Evolutionary conservation across 352 stramenopile species (phyloP).

Genomic region (Phytophthora fragariae): DNA sequence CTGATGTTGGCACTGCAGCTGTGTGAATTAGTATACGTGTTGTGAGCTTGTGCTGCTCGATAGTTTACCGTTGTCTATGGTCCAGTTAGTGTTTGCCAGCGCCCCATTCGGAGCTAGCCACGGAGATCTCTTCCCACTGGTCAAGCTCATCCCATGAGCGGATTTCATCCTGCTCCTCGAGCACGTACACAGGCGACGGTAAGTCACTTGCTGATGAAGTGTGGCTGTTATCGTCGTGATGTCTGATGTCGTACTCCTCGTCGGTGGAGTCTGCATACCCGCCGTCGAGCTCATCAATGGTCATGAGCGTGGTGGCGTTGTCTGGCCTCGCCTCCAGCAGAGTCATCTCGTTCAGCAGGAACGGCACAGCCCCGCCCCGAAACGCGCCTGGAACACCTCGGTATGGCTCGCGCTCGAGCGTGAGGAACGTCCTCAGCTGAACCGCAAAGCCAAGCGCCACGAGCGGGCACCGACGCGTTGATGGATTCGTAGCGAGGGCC

Average conservation of each 20-base stretch:
- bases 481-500: constrained; percentile 56
- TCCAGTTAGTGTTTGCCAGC: constrained; percentile 5
- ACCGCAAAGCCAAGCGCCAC: constrained; percentile 59
- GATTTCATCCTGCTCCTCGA: constrained; percentile 43
- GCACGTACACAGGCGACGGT: constrained; percentile 30
- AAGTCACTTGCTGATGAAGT: constrained; percentile 34
- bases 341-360: constrained; percentile 53
- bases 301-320: constrained; percentile 61
- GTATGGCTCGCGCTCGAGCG: constrained; percentile 56
- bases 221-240: constrained; percentile 18
- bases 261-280: constrained; percentile 21
- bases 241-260: constrained; percentile 41
- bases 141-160: constrained; percentile 36
- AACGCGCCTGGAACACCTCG: constrained; percentile 45
- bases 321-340: constrained; percentile 39
- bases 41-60: constrained; percentile 9
- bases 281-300: constrained; percentile 51
- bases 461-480: constrained; percentile 63
- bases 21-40: constrained; percentile 32
- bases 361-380: constrained; percentile 47
- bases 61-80: constrained; percentile 17
- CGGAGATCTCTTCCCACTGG: constrained; percentile 26
- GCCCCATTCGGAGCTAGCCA: constrained; percentile 3
- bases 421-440: constrained; percentile 71
- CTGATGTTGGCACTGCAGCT: not conserved